Evolutionary conservation across 2,329 filamentous ascomycete species (phyloP), one percentile per base, ranked within the genome.

Genomic region (Talaromyces sp.): DNA sequence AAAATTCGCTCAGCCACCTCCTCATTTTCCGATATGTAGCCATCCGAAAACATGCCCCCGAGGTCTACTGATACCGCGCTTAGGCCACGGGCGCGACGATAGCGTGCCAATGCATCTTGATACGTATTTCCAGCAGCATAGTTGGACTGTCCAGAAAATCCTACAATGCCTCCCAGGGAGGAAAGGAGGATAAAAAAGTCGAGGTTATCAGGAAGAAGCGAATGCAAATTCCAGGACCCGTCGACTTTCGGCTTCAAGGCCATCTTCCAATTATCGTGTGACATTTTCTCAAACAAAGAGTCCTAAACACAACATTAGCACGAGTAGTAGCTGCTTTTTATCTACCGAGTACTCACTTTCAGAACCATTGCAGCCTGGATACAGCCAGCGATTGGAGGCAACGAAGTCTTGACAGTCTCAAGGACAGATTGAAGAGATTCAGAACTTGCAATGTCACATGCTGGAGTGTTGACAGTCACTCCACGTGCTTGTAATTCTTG

Each of bases 1-100:
- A 40, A 40, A n/a, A 40, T 40, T n/a, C 36, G 16, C 36, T 40
- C 36, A 6, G 36, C 36, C 53, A 28, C 28, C 33, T 31, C 53
- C 9, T 34, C n/a, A 16, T 55, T 55, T 28, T 31, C 18, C 34
- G 30, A 51, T 23, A 51, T 14, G 18, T 51, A 28, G 18, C 44
- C 44, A 23, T 73, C 71, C 3, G 70, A 68, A 1, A 73, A 66
- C 23, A 77, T 69, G 47, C 66, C 65, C 9, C 73, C 73, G 0
- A 77, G 63, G 53, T 73, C 69, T 12, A 73, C 55, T 5, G 66
- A 62, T 28, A 65, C 59, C 27, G 65, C 68, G n/a, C 16, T 36
- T 18, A 57, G 31, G 1, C 55, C 55, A 4, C 27, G 36, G 7
- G 5, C n/a, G 2, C 5, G 61, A 10, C 74, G 73, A 31, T 70